phyloP scores from a whole-genome alignment of 192 early-diverging fungal genomes.

The Rhizoclosmatium sp. region DNA sequence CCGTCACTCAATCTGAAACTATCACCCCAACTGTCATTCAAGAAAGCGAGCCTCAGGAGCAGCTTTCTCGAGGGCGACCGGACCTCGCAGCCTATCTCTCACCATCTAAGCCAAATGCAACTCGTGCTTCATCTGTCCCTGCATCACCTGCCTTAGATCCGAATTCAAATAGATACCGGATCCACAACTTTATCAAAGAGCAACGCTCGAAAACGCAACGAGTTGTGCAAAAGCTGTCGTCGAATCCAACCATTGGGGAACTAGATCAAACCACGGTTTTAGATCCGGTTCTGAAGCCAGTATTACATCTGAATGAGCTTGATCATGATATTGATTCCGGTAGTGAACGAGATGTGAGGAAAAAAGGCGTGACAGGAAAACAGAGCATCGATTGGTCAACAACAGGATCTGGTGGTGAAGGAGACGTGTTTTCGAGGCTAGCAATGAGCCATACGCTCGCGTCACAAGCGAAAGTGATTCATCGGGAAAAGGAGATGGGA shows the following conservation, averaged over 20 bases:
- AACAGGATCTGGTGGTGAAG: slow-evolving; percentile 3
- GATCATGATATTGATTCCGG: not conserved
- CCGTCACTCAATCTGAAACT: not conserved
- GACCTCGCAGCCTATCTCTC: not conserved
- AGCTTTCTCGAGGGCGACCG: not conserved
- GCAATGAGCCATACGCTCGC: slow-evolving; percentile 54
- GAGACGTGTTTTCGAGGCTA: slow-evolving; percentile 51
- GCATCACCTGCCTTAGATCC: slow-evolving; percentile 10
- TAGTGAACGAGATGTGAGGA: not conserved
- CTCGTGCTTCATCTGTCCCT: slow-evolving; percentile 24
- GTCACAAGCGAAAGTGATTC: slow-evolving; percentile 55
- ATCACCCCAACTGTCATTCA: not conserved
- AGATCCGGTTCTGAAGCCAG: not conserved
- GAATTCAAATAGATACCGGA: slow-evolving; percentile 6
- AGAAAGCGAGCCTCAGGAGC: not conserved
- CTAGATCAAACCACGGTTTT: not conserved
- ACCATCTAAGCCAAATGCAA: not conserved
- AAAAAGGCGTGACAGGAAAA: not conserved
- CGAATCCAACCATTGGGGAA: not conserved
- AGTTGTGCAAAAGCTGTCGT: not conserved
- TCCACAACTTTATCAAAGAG: slow-evolving; percentile 22
- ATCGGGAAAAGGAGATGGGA: slow-evolving; percentile 19
- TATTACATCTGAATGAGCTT: not conserved
- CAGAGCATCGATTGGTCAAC: not conserved
- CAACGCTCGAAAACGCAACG: not conserved